Evolutionary conservation across 208 protist genomes (phyloP).

Genomic region (Crithidia sp.): DNA sequence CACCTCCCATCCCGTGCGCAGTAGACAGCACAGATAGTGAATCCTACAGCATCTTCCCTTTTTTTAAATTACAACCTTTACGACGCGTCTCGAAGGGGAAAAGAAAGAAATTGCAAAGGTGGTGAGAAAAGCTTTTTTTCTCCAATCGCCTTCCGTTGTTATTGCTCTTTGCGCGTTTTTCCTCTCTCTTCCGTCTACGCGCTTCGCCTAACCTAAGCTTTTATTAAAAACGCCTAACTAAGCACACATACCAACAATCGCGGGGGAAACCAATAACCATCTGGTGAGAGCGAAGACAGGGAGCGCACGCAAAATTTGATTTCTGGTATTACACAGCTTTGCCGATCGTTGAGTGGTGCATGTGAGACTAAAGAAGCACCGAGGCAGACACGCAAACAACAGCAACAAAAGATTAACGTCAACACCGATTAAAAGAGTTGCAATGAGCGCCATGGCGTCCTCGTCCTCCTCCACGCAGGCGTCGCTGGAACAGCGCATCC

Average conservation of each 20-base stretch:
- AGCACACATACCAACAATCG: background rate
- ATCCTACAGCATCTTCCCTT: too few species aligned
- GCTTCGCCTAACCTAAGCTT: background rate
- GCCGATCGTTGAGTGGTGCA: too few species aligned
- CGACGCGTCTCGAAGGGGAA: too few species aligned
- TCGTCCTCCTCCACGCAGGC: slow-evolving; percentile 1
- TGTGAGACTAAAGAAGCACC: too few species aligned
- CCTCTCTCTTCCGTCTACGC: background rate
- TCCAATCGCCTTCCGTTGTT: background rate
- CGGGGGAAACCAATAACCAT: background rate
- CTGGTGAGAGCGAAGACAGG: too few species aligned
- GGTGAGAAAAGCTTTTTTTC: too few species aligned
- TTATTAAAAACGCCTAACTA: background rate
- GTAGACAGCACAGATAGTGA: too few species aligned
- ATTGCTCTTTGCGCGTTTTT: background rate
- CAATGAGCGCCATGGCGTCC: background rate
- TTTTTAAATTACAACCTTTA: too few species aligned
- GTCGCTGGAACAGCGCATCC: slow-evolving; percentile 49
- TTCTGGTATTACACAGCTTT: too few species aligned
- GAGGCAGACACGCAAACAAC: too few species aligned
- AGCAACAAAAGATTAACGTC: background rate
- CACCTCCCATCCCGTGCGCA: too few species aligned
- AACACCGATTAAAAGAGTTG: background rate
- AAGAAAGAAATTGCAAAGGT: background rate
- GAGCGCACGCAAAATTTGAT: too few species aligned